Base-by-base conservation (phyloP, 2,329 filamentous ascomycete species). In the Claviceps paspali region DNA sequence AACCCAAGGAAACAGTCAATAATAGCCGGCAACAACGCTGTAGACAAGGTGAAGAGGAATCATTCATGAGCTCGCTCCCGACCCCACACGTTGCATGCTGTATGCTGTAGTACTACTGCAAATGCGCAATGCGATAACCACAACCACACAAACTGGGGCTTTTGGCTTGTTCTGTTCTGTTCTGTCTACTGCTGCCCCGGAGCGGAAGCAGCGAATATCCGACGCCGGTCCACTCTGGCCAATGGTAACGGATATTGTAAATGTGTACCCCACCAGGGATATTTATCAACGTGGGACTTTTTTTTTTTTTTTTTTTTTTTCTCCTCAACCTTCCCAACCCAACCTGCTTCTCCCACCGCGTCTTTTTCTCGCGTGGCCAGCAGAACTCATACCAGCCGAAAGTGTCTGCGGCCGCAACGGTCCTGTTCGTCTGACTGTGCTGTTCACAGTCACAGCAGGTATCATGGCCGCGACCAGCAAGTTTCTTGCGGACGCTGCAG, bases 381-480 rank as follows among this genome's bases (percentile, higher is more conserved):
- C 19, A 36, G 29, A 31, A 26, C 17, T 18, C 23, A 24, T 26
- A 30, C 9, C 38, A 37, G 39, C 27, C 31, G 27, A n/a, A 11
- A 28, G 35, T n/a, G 39, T 11, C 28, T 12, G 11, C 11, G 23
- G 35, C 35, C 26, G 12, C 8, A 22, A 27, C 26, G 14, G 18
- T 19, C 24, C 17, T 26, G 15, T 15, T 22, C 19, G 7, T n/a
- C 15, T 35, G 31, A 35, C 24, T 28, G 15, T 27, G 30, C 11
- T 15, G 24, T 28, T 22, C 15, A 31, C 38, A 36, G 5, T 35
- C 30, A 24, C 29, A 11, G 12, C 29, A 33, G 23, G 27, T 28
- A 33, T 29, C 14, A 42, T 40, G 38, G 27, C 31, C 15, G 27
- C 21, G 42, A 45, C 47, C 39, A 50, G 46, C 42, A 46, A 40